Evolutionary conservation across 202 grass and related monocot genomes (phyloP), one percentile per base, ranked within the genome.

Genomic region (Elaeis oleifera): DNA sequence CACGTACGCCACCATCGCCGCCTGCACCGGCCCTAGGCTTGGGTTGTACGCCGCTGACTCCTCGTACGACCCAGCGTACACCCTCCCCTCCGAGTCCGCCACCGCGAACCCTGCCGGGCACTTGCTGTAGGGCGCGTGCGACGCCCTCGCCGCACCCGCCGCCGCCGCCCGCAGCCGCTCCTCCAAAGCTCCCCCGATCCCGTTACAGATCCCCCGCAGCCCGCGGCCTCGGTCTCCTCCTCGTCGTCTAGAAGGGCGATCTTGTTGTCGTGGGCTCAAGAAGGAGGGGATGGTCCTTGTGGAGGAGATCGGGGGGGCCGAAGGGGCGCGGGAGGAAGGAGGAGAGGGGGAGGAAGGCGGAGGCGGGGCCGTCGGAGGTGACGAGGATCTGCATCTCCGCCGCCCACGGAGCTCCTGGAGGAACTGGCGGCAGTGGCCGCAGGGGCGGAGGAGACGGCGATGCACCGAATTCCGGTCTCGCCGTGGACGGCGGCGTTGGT

Each of bases 391-490:
- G 71, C 66, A 94, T 99, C 72, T 83, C 74, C 50, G 64, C 60
- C 7, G 95, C 89, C 59, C 88, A 20, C 95, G 88, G 70, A 99
- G 83, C 60, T 99, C 95, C 81, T 99, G 95, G 15, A 99, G 75
- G 76, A 99, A 99, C 85, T 99, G 95, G 60, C 95, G 78, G 82
- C 95, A 99, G 82, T 99, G 95, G 72, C 88, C 95, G 67, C 88
- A 99, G 17, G 95, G 79, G 94, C 83, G 69, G 85, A 78, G n/a
- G 95, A 99, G 49, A 99, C 95, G 48, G 95, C 95, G 74, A 99
- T 60, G 85, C 77, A 84, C 54, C 68, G 80, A 11, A 99, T 84
- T 59, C 61, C 76, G 23, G 58, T 0, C 75, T 99, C 94, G 24
- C 88, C 88, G 23, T 80, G 82, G 16, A 85, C 85, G 1, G 82